Evolutionary conservation across 2,329 filamentous ascomycete genomes (phyloP).

Genomic region (Hymenotorrendiella dingleyae): DNA sequence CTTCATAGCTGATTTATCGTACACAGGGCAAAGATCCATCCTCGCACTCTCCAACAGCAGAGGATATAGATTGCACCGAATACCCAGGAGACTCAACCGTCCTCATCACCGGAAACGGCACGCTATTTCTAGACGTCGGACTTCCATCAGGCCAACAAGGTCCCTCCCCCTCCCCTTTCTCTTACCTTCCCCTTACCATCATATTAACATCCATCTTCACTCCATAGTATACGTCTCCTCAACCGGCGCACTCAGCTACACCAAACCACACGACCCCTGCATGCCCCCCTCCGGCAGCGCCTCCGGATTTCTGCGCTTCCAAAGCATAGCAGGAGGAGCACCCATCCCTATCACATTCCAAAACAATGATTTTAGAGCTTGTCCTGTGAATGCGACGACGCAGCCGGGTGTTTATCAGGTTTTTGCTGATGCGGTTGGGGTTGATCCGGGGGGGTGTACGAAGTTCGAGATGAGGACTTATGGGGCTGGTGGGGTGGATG

Average conservation of each 20-base stretch:
- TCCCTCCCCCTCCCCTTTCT: background rate
- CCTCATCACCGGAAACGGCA: conserved; percentile 2
- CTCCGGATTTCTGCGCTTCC: conserved; percentile 1
- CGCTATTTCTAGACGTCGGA: background rate
- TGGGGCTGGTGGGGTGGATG: background rate
- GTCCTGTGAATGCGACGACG: background rate
- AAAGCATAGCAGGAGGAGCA: background rate
- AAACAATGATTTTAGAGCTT: conserved; percentile 1
- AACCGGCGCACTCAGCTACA: conserved; percentile 50
- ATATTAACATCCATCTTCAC: conserved; percentile 26
- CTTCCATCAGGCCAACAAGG: conserved; percentile 9
- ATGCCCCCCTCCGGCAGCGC: conserved; percentile 45
- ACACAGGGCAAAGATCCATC: conserved; percentile 23
- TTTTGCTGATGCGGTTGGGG: background rate
- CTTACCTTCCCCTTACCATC: too few relatives aligned
- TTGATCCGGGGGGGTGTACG: background rate
- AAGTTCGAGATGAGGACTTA: conserved; percentile 3
- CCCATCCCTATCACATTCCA: conserved; percentile 2
- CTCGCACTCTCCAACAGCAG: conserved; percentile 41
- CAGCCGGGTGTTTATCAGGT: conserved; percentile 2
- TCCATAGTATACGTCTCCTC: conserved; percentile 52
- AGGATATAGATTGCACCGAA: conserved; percentile 5
- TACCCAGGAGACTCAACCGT: conserved; percentile 5
- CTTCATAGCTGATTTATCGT: too few relatives aligned
- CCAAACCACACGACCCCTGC: conserved; percentile 45